Conservation (phyloP, 2,329 filamentous ascomycete species). For the Raffaelea ambrosiae region DNA sequence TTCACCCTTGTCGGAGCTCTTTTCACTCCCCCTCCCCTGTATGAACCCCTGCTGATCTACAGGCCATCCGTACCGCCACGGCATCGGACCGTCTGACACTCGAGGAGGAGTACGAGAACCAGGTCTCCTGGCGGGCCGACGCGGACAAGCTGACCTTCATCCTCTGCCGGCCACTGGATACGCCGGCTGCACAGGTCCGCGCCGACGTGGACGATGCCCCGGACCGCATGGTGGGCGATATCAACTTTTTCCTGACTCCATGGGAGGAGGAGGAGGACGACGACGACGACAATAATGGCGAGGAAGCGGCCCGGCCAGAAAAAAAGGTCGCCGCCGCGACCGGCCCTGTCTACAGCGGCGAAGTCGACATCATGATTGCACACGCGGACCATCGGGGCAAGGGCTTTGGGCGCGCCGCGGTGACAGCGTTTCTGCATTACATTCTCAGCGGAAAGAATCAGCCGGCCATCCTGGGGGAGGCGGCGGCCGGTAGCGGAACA, state of each 20-base stretch:
- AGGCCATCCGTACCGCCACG: constrained; percentile 74
- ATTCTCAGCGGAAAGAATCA: constrained; percentile 47
- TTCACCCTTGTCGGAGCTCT: not conserved
- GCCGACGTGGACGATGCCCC: constrained; percentile 42
- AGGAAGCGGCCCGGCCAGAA: not conserved
- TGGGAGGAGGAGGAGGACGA: constrained; percentile 43
- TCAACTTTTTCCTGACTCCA: constrained; percentile 70
- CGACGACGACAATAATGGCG: constrained; percentile 8
- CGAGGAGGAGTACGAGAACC: constrained; percentile 81
- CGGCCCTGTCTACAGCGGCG: constrained; percentile 41
- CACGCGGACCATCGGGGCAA: constrained; percentile 42
- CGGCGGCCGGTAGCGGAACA: not conserved
- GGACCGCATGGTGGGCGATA: constrained; percentile 59
- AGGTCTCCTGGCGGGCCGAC: constrained; percentile 74
- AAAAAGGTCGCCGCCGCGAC: no score
- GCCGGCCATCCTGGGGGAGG: constrained; percentile 47
- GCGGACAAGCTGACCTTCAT: constrained; percentile 91
- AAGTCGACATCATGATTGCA: constrained; percentile 85
- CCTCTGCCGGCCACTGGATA: constrained; percentile 47
- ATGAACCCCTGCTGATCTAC: constrained; percentile 4
- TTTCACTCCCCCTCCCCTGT: not conserved
- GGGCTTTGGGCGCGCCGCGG: constrained; percentile 57
- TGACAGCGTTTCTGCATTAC: constrained; percentile 63
- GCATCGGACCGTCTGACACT: constrained; percentile 79
- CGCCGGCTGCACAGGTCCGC: not conserved